Base-by-base conservation (phyloP, 75 land plant genomes). In the Pinus tabuliformis region DNA sequence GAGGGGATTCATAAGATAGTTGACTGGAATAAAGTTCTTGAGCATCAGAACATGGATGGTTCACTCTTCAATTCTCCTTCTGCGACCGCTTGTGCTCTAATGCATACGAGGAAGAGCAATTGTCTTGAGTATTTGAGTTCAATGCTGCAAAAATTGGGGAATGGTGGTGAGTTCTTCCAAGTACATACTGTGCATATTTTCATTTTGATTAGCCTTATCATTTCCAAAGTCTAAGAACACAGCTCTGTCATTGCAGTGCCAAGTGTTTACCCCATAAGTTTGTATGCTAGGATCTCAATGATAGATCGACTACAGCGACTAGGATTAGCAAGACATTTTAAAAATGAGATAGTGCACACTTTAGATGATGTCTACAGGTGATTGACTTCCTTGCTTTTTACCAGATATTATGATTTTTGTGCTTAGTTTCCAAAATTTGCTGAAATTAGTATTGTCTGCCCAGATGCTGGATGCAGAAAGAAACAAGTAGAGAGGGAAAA, bases 51-150 rank as follows among this genome's bases (percentile, higher is more conserved):
- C 70, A 84, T 70, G 58, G 89, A 91, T 74, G 92, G 92, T 2
- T 91, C 92, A 0, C 79, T 91, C 22, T 85, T 89, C 62, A 86
- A 85, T 80, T 91, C 91, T 24, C 92, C 92, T 33, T 78, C 93
- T 16, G 76, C 92, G 21, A 91, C 93, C 76, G 91, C 93, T 58
- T 84, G 85, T 83, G 86, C 84, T 79, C 59, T 83, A 12, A 75
- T 68, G 28, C 83, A 89, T 37, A 49, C 49, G 45, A 57, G 79
- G 3, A 70, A 89, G 72, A 22, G 59, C 28, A 78, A 33, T 22
- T 86, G 89, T 49, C 59, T 81, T 22, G 45, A 68, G 20, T 91
- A 89, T 62, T 84, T 91, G 28, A 57, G 36, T 13, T 77, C 82
- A 13, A 17, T 82, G 36, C 62, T 92, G 52, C 33, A 80, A 56